phyloP scores from a whole-genome alignment of 2,329 filamentous ascomycete genomes.

The Epichloe sp. region DNA sequence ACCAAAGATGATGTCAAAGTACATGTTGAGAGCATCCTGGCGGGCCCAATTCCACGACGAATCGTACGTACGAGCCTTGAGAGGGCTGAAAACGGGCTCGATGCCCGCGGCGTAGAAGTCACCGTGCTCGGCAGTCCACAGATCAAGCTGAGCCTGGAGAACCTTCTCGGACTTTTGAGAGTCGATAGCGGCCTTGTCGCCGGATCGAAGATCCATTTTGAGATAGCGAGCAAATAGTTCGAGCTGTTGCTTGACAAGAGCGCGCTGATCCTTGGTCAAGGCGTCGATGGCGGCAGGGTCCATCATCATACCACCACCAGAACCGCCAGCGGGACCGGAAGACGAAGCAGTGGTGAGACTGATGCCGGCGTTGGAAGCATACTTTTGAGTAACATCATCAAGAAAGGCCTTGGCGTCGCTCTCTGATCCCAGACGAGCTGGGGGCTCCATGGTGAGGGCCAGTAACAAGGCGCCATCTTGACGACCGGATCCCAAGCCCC shows the following conservation, averaged over 20 bases:
- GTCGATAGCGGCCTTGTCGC: conserved; percentile 81
- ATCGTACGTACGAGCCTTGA: conserved; percentile 94
- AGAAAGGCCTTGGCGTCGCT: conserved; percentile 85
- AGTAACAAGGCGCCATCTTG: conserved; percentile 85
- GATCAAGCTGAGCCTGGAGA: conserved; percentile 82
- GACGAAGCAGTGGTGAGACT: conserved; percentile 65
- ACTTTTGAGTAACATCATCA: conserved; percentile 80
- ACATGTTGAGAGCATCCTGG: conserved; percentile 96
- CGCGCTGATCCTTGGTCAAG: conserved; percentile 89
- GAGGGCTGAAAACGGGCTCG: conserved; percentile 79
- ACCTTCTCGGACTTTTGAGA: conserved; percentile 77
- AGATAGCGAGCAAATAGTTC: conserved; percentile 91
- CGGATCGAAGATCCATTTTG: conserved; percentile 92
- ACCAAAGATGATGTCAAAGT: conserved; percentile 97
- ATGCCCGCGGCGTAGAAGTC: conserved; percentile 94
- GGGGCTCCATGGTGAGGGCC: conserved; percentile 84
- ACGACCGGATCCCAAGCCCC: conserved; percentile 74
- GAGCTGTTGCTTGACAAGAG: conserved; percentile 95
- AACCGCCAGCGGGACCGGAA: conserved; percentile 58
- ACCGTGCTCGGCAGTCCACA: conserved; percentile 91
- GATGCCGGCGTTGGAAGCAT: conserved; percentile 72
- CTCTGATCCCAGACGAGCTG: conserved; percentile 78
- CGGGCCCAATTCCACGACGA: conserved; percentile 99
- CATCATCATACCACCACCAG: conserved; percentile 93
- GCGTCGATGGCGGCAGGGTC: conserved; percentile 94